A percentile compares a stretch with the other conserved stretches of the same genome.
Evolutionary conservation across 208 protist genomes (phyloP).

Genomic region (Crithidia brevicula): DNA sequence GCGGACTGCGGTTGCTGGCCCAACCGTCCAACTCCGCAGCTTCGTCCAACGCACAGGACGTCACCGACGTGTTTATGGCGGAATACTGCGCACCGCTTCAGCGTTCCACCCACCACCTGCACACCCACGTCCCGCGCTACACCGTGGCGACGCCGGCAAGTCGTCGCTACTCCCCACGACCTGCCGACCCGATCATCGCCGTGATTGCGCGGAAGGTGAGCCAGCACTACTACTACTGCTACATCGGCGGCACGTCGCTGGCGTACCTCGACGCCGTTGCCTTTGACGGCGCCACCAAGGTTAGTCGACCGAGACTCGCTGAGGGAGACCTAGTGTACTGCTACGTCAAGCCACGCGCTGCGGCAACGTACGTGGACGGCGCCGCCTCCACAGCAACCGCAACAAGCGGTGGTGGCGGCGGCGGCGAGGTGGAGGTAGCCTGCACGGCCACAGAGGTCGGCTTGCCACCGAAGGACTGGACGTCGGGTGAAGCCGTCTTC

Average conservation of each 20-base stretch:
- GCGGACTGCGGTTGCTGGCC: slow-evolving; percentile 51
- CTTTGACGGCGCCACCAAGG: slow-evolving; percentile 89
- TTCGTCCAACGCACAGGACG: not conserved
- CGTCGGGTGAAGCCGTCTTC: slow-evolving; percentile 77
- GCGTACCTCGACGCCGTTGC: slow-evolving; percentile 72
- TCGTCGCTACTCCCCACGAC: slow-evolving; percentile 57
- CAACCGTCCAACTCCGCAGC: slow-evolving; percentile 6
- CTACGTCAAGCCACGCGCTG: slow-evolving; percentile 53
- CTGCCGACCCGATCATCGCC: slow-evolving; percentile 77
- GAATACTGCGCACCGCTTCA: slow-evolving; percentile 67
- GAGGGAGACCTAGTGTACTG: slow-evolving; percentile 84
- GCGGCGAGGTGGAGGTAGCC: slow-evolving; percentile 66
- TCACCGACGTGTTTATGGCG: slow-evolving; percentile 45
- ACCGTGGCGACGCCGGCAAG: slow-evolving; percentile 51
- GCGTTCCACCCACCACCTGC: slow-evolving; percentile 28
- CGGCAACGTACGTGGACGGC: slow-evolving; percentile 28
- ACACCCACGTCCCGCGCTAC: slow-evolving; percentile 43
- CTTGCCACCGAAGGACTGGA: slow-evolving; percentile 83
- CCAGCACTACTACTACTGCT: slow-evolving; percentile 67
- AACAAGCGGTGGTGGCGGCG: not conserved
- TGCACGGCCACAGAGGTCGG: slow-evolving; percentile 78
- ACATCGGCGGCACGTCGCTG: slow-evolving; percentile 49
- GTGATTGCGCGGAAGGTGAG: slow-evolving; percentile 58
- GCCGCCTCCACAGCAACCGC: not conserved
- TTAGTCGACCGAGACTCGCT: slow-evolving; percentile 64